Evolutionary conservation across 352 stramenopile species (phyloP).

Genomic region (Pythium sukuiense): DNA sequence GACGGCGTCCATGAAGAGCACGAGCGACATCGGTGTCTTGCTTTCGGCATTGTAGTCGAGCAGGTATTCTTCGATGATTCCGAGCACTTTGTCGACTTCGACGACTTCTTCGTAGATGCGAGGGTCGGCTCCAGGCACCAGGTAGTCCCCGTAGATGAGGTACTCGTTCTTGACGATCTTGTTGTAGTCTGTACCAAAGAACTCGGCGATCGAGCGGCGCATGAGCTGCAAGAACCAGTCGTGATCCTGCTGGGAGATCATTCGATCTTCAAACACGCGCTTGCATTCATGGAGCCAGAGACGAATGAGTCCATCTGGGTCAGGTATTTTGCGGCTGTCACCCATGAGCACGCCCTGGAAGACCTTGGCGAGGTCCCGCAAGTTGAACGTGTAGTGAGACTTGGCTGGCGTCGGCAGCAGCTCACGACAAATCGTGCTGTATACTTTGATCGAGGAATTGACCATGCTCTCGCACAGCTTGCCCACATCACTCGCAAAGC

Average conservation of each 20-base stretch:
- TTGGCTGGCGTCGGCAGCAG: constrained; percentile 93
- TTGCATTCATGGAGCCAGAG: constrained; percentile 94
- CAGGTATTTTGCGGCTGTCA: constrained; percentile 67
- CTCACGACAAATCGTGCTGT: constrained; percentile 88
- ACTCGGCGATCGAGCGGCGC: constrained; percentile 57
- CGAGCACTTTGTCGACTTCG: constrained; percentile 83
- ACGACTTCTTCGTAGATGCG: constrained; percentile 89
- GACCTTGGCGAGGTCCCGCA: constrained; percentile 93
- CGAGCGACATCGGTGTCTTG: constrained; percentile 89
- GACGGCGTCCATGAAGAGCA: constrained; percentile 87
- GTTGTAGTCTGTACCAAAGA: constrained; percentile 83
- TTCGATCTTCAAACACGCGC: constrained; percentile 94
- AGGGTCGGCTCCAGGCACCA: constrained; percentile 78
- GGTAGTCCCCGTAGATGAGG: constrained; percentile 78
- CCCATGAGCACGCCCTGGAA: constrained; percentile 92
- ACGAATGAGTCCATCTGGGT: constrained; percentile 68
- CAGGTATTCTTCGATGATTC: constrained; percentile 88
- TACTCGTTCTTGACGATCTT: constrained; percentile 76
- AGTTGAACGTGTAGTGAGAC: constrained; percentile 96
- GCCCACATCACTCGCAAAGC: constrained; percentile 52
- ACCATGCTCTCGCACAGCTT: constrained; percentile 74
- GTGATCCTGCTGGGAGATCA: constrained; percentile 91
- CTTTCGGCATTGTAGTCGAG: constrained; percentile 91
- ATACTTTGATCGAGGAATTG: constrained; percentile 86
- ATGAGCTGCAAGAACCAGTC: constrained; percentile 88